Percentiles rank a stretch among this genome's conserved stretches.
Conservation (phyloP, 2,329 filamentous ascomycete species). For the Penicillium vulpinum region DNA sequence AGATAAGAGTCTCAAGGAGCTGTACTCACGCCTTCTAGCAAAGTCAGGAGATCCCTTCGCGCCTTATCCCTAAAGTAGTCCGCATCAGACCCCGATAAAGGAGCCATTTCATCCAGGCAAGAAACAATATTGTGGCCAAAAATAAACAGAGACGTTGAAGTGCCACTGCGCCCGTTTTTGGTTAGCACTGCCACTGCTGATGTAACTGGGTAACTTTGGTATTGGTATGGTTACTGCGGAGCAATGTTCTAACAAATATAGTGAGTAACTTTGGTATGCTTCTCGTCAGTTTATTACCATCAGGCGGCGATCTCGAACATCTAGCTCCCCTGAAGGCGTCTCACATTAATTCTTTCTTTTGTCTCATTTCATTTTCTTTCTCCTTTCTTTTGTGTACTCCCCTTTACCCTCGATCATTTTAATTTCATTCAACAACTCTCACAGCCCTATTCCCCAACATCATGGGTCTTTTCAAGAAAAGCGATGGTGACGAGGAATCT, state of each 20-base stretch:
- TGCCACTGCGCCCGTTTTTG: constrained; percentile 14
- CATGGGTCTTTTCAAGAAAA: constrained; percentile 54
- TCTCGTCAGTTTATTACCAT: background rate
- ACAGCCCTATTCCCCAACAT: constrained; percentile 1
- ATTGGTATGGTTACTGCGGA: constrained; percentile 8
- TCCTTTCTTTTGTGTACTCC: constrained; percentile 1
- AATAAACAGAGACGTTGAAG: constrained; percentile 23
- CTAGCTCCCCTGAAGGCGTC: constrained; percentile 14
- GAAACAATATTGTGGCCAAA: constrained; percentile 19
- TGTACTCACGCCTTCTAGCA: constrained; percentile 88
- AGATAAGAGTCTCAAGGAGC: constrained; percentile 22
- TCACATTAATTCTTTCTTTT: constrained; percentile 9
- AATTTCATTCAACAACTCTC: constrained; percentile 1
- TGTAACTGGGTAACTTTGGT: constrained; percentile 16
- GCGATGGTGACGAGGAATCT: constrained; percentile 52
- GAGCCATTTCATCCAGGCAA: constrained; percentile 27
- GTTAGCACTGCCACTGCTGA: constrained; percentile 20
- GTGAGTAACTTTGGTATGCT: background rate
- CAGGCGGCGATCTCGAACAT: constrained; percentile 13
- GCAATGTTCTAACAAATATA: background rate
- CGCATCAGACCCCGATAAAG: constrained; percentile 36
- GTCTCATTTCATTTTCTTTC: constrained; percentile 13
- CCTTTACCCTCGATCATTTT: background rate
- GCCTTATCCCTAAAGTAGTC: constrained; percentile 57
- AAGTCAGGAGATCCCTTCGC: constrained; percentile 81